Percentiles rank a stretch among this genome's conserved stretches.
Conservation (phyloP, 371 early-diverging fungal species). For the Phascolomyces articulosus region DNA sequence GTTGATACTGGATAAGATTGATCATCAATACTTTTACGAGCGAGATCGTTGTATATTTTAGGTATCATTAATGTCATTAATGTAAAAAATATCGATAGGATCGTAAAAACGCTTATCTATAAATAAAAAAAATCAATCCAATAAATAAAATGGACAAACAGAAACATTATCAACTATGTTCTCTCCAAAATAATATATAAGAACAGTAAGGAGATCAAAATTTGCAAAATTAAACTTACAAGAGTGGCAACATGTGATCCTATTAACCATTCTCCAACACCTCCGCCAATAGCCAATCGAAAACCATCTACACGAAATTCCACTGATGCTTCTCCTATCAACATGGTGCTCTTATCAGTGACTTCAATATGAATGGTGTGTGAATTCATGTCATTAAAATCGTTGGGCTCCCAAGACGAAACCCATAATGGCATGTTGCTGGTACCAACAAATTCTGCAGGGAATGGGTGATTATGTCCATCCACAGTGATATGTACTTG, state of each 20-base stretch:
- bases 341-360: slow-evolving; percentile 47
- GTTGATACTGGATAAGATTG: slow-evolving; percentile 1
- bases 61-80: slow-evolving; percentile 30
- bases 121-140: neutral
- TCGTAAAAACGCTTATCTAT: slow-evolving; percentile 26
- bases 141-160: too few species aligned
- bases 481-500: slow-evolving; percentile 15
- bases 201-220: too few species aligned
- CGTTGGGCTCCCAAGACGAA: slow-evolving; percentile 68
- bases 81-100: slow-evolving; percentile 20
- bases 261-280: slow-evolving; percentile 78
- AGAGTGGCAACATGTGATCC: slow-evolving; percentile 52
- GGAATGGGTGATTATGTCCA: slow-evolving; percentile 15
- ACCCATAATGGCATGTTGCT: slow-evolving; percentile 73
- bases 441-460: slow-evolving; percentile 20
- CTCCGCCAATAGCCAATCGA: slow-evolving; percentile 60
- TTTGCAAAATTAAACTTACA: slow-evolving; percentile 39
- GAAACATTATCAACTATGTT: too few species aligned
- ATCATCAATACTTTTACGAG: slow-evolving; percentile 9
- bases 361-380: slow-evolving; percentile 67
- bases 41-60: slow-evolving; percentile 21
- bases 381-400: slow-evolving; percentile 62
- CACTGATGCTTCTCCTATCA: slow-evolving; percentile 31
- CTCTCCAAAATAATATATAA: too few species aligned
- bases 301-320: slow-evolving; percentile 68